Evolutionary conservation across 495 filamentous ascomycete genomes (phyloP).

Genomic region (Staphylotrichum longicolle): DNA sequence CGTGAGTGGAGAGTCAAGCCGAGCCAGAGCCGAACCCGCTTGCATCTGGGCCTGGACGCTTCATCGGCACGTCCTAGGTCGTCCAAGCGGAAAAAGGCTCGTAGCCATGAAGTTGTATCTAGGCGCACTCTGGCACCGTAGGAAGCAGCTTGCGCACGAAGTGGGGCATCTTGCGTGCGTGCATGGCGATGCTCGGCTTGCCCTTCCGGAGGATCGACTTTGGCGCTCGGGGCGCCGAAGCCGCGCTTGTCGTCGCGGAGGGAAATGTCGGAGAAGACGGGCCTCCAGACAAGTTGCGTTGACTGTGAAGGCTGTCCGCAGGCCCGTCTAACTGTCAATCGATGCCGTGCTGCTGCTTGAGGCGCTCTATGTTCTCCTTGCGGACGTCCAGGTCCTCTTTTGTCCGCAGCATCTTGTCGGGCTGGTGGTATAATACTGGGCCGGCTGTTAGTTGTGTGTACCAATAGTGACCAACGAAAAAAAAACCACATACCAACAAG

Average conservation of each 20-base stretch:
- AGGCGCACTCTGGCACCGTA: constrained; percentile 40
- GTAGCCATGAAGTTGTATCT: constrained; percentile 28
- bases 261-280: constrained; percentile 48
- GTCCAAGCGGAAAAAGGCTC: constrained; percentile 22
- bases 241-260: constrained; percentile 37
- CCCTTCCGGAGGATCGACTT: constrained; percentile 37
- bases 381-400: constrained; percentile 93
- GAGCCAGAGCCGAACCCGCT: constrained; percentile 25
- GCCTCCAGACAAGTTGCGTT: constrained; percentile 49
- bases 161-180: constrained; percentile 43
- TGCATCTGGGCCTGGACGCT: constrained; percentile 26
- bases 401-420: constrained; percentile 91
- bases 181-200: constrained; percentile 35
- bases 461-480: background rate
- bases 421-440: constrained; percentile 94
- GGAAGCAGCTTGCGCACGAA: constrained; percentile 46
- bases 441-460: constrained; percentile 19
- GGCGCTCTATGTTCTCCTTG: constrained; percentile 94
- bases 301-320: constrained; percentile 51
- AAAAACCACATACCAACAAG: constrained; percentile 76
- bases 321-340: constrained; percentile 78
- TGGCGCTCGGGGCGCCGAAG: constrained; percentile 29
- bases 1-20: constrained; percentile 30
- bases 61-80: constrained; percentile 30
- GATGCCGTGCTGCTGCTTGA: constrained; percentile 97